These are phyloP conservation scores for Candida taoyuanica DNA, from an alignment of 805 yeast genomes.

Conservation along the genomic window DNA sequence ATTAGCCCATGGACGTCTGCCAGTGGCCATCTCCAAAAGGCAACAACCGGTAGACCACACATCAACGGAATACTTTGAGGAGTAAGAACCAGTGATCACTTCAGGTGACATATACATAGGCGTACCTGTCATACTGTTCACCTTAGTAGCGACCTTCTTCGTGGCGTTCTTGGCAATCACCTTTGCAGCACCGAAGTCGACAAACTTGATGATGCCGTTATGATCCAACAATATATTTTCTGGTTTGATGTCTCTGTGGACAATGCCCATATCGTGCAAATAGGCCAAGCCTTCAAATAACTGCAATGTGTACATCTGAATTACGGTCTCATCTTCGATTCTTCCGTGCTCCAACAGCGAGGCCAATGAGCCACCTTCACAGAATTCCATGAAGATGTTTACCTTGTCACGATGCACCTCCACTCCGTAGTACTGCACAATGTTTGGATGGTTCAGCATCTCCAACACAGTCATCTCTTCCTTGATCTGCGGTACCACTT, in stretches of 20 bases:
- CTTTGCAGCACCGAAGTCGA: slow-evolving; percentile 97
- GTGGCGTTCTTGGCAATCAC: slow-evolving; percentile 56
- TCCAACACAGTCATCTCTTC: slow-evolving; percentile 97
- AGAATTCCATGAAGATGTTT: slow-evolving; percentile 94
- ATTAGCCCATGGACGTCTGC: slow-evolving; percentile 94
- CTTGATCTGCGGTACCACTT: slow-evolving; percentile 81
- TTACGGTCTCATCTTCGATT: slow-evolving; percentile 90
- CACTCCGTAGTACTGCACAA: slow-evolving; percentile 94
- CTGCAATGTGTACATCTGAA: slow-evolving; percentile 85
- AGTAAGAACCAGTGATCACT: slow-evolving; percentile 69
- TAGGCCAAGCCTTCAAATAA: slow-evolving; percentile 94
- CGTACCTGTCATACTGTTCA: slow-evolving; percentile 64
- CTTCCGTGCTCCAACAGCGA: slow-evolving; percentile 84
- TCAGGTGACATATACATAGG: slow-evolving; percentile 99
- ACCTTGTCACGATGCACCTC: slow-evolving; percentile 96
- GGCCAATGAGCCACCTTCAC: slow-evolving; percentile 93
- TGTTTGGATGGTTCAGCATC: slow-evolving; percentile 92
- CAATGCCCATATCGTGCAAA: slow-evolving; percentile 88
- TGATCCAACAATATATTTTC: slow-evolving; percentile 88
- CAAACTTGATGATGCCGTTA: slow-evolving; percentile 89
- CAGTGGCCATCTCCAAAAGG: slow-evolving; percentile 94
- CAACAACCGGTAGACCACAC: slow-evolving; percentile 98
- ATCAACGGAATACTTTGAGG: slow-evolving; percentile 46
- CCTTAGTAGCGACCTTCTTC: slow-evolving; percentile 34
- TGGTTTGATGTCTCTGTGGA: slow-evolving; percentile 96